These are phyloP conservation scores for Mycena chlorophos DNA, from an alignment of 768 basidiomycete species.

Conservation along the genomic window DNA sequence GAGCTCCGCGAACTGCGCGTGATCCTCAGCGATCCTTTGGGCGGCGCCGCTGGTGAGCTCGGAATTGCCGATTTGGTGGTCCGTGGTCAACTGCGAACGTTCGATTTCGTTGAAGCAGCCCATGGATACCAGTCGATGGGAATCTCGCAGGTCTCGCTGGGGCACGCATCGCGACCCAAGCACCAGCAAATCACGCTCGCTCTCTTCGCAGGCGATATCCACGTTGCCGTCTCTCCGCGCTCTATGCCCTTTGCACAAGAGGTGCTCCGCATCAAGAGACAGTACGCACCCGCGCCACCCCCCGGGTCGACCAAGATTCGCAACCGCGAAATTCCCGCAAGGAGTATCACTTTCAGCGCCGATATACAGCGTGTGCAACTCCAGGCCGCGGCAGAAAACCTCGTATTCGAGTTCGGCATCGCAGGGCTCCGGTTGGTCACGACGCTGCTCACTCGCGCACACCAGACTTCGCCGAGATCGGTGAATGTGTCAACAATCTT, in stretches of 20 bases:
- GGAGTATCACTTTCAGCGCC: slow-evolving; percentile 38
- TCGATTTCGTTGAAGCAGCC: slow-evolving; percentile 27
- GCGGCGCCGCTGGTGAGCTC: slow-evolving; percentile 37
- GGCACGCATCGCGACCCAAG: slow-evolving; percentile 32
- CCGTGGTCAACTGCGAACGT: slow-evolving; percentile 23
- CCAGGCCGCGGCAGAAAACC: slow-evolving; percentile 70
- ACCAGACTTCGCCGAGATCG: slow-evolving; percentile 38
- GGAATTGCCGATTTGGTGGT: slow-evolving; percentile 33
- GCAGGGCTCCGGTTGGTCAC: slow-evolving; percentile 40
- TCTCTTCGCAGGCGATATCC: slow-evolving; percentile 42
- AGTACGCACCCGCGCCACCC: slow-evolving; percentile 27
- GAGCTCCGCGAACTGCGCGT: slow-evolving; percentile 31
- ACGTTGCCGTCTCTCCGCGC: slow-evolving; percentile 52
- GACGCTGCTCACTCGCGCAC: slow-evolving; percentile 33
- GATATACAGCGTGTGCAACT: slow-evolving; percentile 47
- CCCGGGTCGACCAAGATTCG: slow-evolving; percentile 12
- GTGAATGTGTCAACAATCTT: slow-evolving; percentile 51
- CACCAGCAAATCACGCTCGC: slow-evolving; percentile 36
- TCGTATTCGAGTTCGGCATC: slow-evolving; percentile 61
- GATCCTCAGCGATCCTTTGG: slow-evolving; percentile 36
- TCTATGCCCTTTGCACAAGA: slow-evolving; percentile 61
- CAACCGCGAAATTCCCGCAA: slow-evolving; percentile 9
- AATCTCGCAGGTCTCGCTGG: slow-evolving; percentile 49
- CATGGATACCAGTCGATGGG: slow-evolving; percentile 24
- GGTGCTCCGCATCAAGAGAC: slow-evolving; percentile 50